These are phyloP conservation scores for Populus trichocarpa DNA, from an alignment of 441 rosid species.

Conservation along the genomic window DNA sequence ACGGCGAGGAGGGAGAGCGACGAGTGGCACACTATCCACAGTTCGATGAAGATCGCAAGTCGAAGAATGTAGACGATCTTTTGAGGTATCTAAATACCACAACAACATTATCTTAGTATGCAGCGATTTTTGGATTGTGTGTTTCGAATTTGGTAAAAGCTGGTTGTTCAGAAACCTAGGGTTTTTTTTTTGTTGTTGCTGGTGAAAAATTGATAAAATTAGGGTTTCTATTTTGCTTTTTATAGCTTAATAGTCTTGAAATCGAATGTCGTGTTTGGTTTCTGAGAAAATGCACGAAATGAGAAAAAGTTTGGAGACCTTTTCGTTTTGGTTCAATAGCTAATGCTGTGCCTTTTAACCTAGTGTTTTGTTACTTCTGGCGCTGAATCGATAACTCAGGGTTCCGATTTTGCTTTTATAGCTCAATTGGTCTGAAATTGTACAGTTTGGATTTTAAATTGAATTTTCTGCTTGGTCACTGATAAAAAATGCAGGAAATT, in stretches of 20 bases:
- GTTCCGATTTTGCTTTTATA: neutral
- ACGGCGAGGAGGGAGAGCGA: constrained; percentile 13
- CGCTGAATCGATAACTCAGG: neutral
- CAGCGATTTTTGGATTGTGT: neutral
- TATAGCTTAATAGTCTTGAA: neutral
- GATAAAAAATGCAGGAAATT: neutral
- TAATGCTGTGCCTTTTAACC: neutral
- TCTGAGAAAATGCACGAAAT: neutral
- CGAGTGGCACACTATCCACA: constrained; percentile 14
- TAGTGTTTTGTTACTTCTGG: neutral
- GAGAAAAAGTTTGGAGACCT: neutral
- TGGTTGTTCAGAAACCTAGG: neutral
- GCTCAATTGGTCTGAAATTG: neutral
- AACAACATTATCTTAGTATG: neutral
- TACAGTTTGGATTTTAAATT: neutral
- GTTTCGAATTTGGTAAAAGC: neutral
- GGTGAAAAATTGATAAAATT: neutral
- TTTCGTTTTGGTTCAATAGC: neutral
- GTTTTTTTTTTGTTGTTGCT: neutral
- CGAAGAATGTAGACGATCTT: constrained; percentile 82
- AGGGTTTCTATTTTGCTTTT: neutral
- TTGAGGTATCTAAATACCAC: constrained; percentile 43
- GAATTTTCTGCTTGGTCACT: neutral
- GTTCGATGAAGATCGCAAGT: constrained; percentile 62
- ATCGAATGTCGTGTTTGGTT: neutral